These are phyloP conservation scores for Hirschioporus abietinus DNA, from an alignment of 768 basidiomycete genomes.

Conservation along the genomic window DNA sequence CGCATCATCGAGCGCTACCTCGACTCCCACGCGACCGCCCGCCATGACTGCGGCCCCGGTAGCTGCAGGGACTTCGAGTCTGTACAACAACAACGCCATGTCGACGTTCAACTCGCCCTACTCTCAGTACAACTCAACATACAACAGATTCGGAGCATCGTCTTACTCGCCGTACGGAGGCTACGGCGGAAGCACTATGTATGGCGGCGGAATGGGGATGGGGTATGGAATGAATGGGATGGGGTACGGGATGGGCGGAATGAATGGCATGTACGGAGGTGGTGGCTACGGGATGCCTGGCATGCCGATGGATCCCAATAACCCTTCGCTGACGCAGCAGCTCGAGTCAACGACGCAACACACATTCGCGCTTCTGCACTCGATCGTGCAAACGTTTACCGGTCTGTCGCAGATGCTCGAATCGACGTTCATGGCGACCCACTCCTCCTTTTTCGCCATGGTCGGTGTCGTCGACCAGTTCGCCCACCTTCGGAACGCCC, in stretches of 20 bases:
- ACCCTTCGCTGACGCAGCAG: conserved; percentile 74
- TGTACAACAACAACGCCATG: conserved; percentile 20
- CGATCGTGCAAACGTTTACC: conserved; percentile 90
- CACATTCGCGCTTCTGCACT: conserved; percentile 90
- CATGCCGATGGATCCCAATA: conserved; percentile 41
- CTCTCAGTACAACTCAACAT: conserved; percentile 39
- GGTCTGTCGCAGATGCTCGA: conserved; percentile 98
- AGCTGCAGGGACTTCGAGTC: conserved; percentile 11
- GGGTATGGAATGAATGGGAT: conserved; percentile 27
- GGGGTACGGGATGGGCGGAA: conserved; percentile 37
- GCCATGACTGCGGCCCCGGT: conserved; percentile 12
- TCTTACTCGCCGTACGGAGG: conserved; percentile 39
- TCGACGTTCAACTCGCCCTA: conserved; percentile 22
- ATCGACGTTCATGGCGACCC: conserved; percentile 95
- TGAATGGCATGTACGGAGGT: conserved; percentile 42
- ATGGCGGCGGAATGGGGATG: conserved; percentile 33
- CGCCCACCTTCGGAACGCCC: conserved; percentile 81
- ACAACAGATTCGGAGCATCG: conserved; percentile 30
- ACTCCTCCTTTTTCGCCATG: conserved; percentile 94
- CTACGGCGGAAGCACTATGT: conserved; percentile 26
- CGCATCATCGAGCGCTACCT: conserved; percentile 15
- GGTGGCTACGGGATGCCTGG: conserved; percentile 34
- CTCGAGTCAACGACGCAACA: conserved; percentile 87
- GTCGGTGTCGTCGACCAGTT: conserved; percentile 96
- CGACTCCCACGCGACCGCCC: not conserved